Base-by-base conservation (phyloP, 768 basidiomycete genomes). In the Tylopilus balloui region DNA sequence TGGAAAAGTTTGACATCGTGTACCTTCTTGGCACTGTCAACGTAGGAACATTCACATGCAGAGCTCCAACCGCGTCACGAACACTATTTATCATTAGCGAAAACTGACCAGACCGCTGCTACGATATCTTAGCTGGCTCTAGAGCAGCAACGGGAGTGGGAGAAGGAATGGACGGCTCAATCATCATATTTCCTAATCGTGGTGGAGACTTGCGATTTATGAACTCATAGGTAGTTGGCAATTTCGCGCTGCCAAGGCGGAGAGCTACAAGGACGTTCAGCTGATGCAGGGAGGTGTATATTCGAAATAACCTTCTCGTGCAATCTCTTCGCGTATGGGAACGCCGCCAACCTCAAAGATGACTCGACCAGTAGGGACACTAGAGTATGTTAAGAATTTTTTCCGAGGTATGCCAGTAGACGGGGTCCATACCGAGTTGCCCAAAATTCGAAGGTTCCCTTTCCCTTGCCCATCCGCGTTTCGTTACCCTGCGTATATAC, bases 381-480 rank as follows among this genome's bases (percentile, higher is more conserved):
- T 93, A 54, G 19, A 40, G 15, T 7, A 48, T 19, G 45, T 49
- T 46, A n/a, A 53, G 42, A 25, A 3, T 12, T 17, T 12, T 17
- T 21, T 23, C 13, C 0, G 12, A 29, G 11, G 12, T 20, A 39
- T 8, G 8, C 14, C 19, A 12, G 46, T 35, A 43, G 12, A 53
- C 1, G 2, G 9, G 8, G 6, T 29, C 62, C 81, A 47, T 59
- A 92, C 90, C 91, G 81, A 50, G 88, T 90, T 23, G 94, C 91
- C 96, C 96, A 99, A 66, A 78, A 97, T 64, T 98, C 96, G 60
- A 98, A 98, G 0, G 88, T 81, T 39, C 96, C 96, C 69, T 99
- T 99, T 51, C 96, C 96, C 71, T 98, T 98, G 43, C 96, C 96
- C 96, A 98, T 97, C 77, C 96, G 88, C 6, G 92, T 94, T 69